Base-by-base conservation (phyloP, 306 rosid genomes). In the Abrus pulchellus region DNA sequence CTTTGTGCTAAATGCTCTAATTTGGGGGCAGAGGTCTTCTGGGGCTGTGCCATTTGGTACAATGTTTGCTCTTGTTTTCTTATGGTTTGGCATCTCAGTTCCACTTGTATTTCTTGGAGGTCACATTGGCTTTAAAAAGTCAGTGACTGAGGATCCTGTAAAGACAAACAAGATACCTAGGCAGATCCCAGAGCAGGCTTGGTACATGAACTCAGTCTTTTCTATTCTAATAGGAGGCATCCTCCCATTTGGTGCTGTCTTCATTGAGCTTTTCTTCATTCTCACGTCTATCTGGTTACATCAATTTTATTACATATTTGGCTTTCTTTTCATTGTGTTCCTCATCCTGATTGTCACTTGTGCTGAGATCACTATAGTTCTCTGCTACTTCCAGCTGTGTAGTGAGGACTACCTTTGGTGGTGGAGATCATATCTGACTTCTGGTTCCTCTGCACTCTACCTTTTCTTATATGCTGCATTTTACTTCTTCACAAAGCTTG, bases 371-470 rank as follows among this genome's bases (percentile, higher is more conserved):
- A 91, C 98, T 20, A 77, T 92, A 9, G 98, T 94, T 60, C 92
- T 94, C 53, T 94, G 99, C 90, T 94, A 94, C 97, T 94, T 94
- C 97, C 99, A 93, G 86, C 86, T 94, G n/a, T 94, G 97, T 82
- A 89, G 98, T 41, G 98, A 94, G 84, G 97, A 94, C 81, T 94
- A 94, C 85, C 85, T 36, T 14, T 94, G 98, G 98, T 94, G 98
- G 98, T 94, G 98, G 98, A 90, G 97, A 63, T 92, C 97, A 2
- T 94, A 94, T 66, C 79, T 94, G 77, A 94, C 98, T 83, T 89
- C 97, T 5, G 98, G 98, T 61, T 92, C 98, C 65, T 94, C 98
- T 12, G 97, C 98, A 32, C 79, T 94, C 60, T 94, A 94, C 78
- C 97, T 94, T 81, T 92, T 94, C 87, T 84, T 92, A 27, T 94